A percentile compares a stretch with the other conserved stretches of the same genome.
Conservation (phyloP, 106 monocot species). For the Ottelia alismoides region DNA sequence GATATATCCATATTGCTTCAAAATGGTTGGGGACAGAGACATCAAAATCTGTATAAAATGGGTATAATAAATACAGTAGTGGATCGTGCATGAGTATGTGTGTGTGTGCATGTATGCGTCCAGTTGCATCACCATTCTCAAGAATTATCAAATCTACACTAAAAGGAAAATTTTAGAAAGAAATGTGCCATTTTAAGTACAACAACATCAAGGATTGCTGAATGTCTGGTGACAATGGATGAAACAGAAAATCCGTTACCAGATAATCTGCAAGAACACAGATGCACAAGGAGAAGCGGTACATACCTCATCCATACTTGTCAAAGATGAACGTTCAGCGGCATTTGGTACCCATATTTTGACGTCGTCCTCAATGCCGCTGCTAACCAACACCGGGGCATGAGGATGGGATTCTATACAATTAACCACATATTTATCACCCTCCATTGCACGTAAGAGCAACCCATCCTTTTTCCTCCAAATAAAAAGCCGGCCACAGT, state of each 20-base stretch:
- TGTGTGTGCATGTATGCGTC: too few species aligned
- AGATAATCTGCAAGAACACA: background rate
- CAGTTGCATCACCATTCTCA: too few species aligned
- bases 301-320: slow-evolving; percentile 64
- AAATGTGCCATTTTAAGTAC: background rate
- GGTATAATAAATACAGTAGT: too few species aligned
- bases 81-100: too few species aligned
- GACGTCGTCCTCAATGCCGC: slow-evolving; percentile 76
- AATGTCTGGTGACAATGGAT: background rate
- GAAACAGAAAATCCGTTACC: background rate
- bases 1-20: background rate
- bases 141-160: background rate
- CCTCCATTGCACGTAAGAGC: slow-evolving; percentile 81
- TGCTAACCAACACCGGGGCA: slow-evolving; percentile 56
- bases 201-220: background rate
- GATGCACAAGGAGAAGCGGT: background rate
- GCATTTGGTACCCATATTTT: slow-evolving; percentile 91
- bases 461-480: slow-evolving; percentile 87
- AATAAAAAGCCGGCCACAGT: slow-evolving; percentile 88
- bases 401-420: slow-evolving; percentile 78
- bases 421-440: slow-evolving; percentile 73
- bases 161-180: background rate
- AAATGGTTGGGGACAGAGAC: background rate
- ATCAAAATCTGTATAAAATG: too few species aligned
- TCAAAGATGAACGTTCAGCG: slow-evolving; percentile 30